Evolutionary conservation across 441 rosid species (phyloP).

Genomic region (Pelargonium myrrhifolium): DNA sequence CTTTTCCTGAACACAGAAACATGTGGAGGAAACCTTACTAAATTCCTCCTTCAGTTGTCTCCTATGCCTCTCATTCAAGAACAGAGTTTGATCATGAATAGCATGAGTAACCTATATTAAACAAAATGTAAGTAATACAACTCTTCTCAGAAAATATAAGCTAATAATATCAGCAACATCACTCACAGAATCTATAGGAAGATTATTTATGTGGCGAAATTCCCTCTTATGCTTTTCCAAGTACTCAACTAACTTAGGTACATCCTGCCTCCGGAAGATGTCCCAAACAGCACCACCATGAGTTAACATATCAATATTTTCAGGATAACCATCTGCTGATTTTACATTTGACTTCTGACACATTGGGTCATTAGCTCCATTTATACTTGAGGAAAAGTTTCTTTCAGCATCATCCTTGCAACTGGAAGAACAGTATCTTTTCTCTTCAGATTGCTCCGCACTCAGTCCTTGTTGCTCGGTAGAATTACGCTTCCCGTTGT

Average conservation of each 20-base stretch:
- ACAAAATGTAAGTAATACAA: background rate
- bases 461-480: background rate
- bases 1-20: background rate
- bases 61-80: conserved; percentile 62
- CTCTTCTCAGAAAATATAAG: conserved; percentile 1
- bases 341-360: background rate
- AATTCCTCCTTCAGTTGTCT: conserved; percentile 66
- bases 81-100: conserved; percentile 76
- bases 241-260: conserved; percentile 68
- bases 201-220: conserved; percentile 69
- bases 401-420: conserved; percentile 12
- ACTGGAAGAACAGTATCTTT: conserved; percentile 1
- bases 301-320: conserved; percentile 1
- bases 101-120: conserved; percentile 63
- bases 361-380: background rate
- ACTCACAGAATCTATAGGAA: conserved; percentile 54
- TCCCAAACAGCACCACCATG: conserved; percentile 75
- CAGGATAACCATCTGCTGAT: conserved; percentile 1
- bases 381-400: background rate
- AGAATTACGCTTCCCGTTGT: too few species aligned
- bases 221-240: conserved; percentile 54
- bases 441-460: background rate
- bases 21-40: conserved; percentile 32
- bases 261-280: conserved; percentile 85
- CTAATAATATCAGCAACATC: background rate